Base-by-base conservation (phyloP, 257 asterid species). In the Mitragyna speciosa region DNA sequence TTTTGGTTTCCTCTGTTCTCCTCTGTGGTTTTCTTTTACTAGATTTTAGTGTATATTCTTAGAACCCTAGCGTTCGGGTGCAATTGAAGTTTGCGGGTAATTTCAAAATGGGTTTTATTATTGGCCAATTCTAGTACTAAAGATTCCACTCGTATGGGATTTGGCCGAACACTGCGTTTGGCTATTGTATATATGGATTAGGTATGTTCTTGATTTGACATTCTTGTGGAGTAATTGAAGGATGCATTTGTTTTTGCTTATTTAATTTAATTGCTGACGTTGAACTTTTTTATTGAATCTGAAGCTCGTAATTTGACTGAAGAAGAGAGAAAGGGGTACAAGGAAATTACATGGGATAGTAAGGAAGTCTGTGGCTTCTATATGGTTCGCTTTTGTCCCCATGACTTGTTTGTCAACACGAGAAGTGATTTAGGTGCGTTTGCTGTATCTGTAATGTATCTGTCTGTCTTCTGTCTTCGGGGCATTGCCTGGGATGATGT, bases 311-410 rank as follows among this genome's bases (percentile, higher is more conserved):
- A 96, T 85, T 84, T 96, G 86, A 96, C 99, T 9, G 99, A 92
- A 77, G 99, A 94, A 82, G 95, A 96, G 91, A 91, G 91, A 80
- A 96, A 85, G 83, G 98, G 96, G 78, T 91, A 85, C 87, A 89
- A 89, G 73, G 99, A 96, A 85, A 82, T 94, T 30, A 92, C 91
- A 78, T 96, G 99, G 99, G 99, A 94, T 20, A 97, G 95, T 76
- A 90, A 89, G 90, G 99, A 96, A 43, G 99, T 88, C 56, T 96
- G 98, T 59, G 87, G 91, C 71, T 92, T 88, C 90, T 94, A 89
- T 76, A 96, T 96, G 99, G 90, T 96, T 85, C 96, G 97, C 41
- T 96, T 96, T 86, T 96, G 99, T 78, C 99, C 98, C 68, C 98
- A 96, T 51, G 99, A 96, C 89, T 84, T 96, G 89, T 96, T 96